Evolutionary conservation across 1,284 basidiomycete species (phyloP), one percentile per base, ranked within the genome.

Genomic region (Marasmius oreades): DNA sequence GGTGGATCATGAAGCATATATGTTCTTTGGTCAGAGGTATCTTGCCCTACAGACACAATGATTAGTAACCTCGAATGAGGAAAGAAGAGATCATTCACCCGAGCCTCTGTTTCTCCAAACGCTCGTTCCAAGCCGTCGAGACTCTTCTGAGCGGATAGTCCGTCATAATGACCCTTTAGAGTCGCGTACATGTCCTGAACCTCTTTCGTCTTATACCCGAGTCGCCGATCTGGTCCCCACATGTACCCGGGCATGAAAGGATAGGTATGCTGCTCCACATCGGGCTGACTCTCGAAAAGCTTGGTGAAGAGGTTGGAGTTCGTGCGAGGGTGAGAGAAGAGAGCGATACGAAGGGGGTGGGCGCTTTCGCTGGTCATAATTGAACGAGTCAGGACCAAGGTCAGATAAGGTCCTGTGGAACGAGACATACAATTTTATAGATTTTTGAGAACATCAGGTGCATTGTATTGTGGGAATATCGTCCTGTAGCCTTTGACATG

Each of bases 181-280:
- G 52, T 54, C 10, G 42, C 14, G 26, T 54, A 54, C 52, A 54
- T 54, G 16, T 54, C 52, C 16, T 54, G 23, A 2, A 54, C 52
- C 42, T 54, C 52, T 28, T 54, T 54, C 42, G 52, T 18, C 28
- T 54, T 46, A n/a, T 54, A 54, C 10, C 52, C 52, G 11, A 54
- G 43, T 54, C 52, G 52, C 34, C 52, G 52, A 28, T 54, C 43
- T 23, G 52, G 43, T 33, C 52, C 52, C 52, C 52, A 54, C 52
- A 54, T 54, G 52, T 46, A 54, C 5, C 52, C 52, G 20, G 52
- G 52, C 52, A 54, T 54, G 33, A 54, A 54, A 47, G 52, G 52
- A 46, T 54, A 54, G 1, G 52, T 54, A 31, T 54, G 52, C 20
- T 54, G 52, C 43, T 45, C 44, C 22, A 54, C 43, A 28, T 54